Conservation (phyloP, 257 asterid genomes). For the Apocynum venetum region DNA sequence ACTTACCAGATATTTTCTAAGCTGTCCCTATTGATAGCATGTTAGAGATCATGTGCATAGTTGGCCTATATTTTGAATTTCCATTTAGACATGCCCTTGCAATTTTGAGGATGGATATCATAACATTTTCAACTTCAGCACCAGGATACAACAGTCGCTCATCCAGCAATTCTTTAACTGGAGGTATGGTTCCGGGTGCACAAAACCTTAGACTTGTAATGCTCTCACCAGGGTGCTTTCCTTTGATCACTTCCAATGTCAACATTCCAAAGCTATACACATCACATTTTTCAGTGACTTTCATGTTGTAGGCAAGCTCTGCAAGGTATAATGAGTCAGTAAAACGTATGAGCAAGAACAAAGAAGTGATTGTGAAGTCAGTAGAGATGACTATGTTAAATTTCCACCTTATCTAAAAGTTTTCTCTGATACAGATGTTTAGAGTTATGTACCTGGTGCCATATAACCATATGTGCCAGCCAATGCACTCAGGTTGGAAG, state of each 20-base stretch:
- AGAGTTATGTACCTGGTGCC: neutral
- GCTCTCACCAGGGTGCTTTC: slow-evolving; percentile 29
- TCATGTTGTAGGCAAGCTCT: slow-evolving; percentile 31
- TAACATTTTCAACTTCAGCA: slow-evolving; percentile 12
- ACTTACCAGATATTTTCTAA: neutral
- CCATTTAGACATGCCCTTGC: slow-evolving; percentile 29
- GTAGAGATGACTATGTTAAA: too few relatives aligned
- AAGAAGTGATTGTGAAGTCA: too few relatives aligned
- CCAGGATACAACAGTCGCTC: slow-evolving; percentile 10
- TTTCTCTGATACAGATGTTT: too few relatives aligned
- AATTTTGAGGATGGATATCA: slow-evolving; percentile 15
- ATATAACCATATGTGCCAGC: slow-evolving; percentile 1
- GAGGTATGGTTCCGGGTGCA: neutral
- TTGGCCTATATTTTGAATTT: slow-evolving; percentile 32
- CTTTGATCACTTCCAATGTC: slow-evolving; percentile 35
- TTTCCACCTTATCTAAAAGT: too few relatives aligned
- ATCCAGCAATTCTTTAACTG: slow-evolving; percentile 22
- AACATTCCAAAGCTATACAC: slow-evolving; percentile 45
- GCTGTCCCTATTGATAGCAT: neutral
- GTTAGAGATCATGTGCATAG: slow-evolving; percentile 30
- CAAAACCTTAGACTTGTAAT: slow-evolving; percentile 9
- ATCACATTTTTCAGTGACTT: slow-evolving; percentile 30
- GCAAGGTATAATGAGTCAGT: neutral
- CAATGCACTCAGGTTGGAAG: slow-evolving; percentile 20
- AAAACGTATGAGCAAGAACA: neutral